Base-by-base conservation (phyloP, 2,329 filamentous ascomycete genomes). In the Diaporthe australafricana region DNA sequence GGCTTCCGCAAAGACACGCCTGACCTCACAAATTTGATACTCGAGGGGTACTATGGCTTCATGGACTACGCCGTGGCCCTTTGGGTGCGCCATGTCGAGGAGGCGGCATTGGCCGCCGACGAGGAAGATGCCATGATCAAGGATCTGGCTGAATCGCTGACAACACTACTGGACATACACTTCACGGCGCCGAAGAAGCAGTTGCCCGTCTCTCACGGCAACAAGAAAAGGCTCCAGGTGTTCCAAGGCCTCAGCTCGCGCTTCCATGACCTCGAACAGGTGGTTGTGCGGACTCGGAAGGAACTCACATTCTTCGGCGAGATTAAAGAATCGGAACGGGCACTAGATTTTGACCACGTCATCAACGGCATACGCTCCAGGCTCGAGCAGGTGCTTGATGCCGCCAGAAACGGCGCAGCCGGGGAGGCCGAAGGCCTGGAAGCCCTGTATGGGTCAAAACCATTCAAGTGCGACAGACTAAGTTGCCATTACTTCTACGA, bases 401-500 rank as follows among this genome's bases (percentile, higher is more conserved):
- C 11, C n/a, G 32, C 32, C 53, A 38, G 32, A 16, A 56, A 16
- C 6, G 53, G n/a, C 20, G 4, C 53, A 20, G 53, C n/a, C 9
- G 32, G 22, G 3, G 77, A 80, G 76, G 9, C 67, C 75, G 3
- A 65, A 38, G 38, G 3, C 16, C 30, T 76, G 20, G 53, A 72
- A 27, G 53, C 72, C 14, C 79, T 78, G 50, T 83, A 85, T 68
- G 82, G 83, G 8, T 22, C 74, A 2, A 79, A 78, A 6, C 72
- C 74, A 9, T 84, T 80, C 78, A 84, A 83, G 74, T 85, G 83
- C 70, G 76, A 77, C 0, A 79, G 77, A 42, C 73, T 80, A 35
- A 81, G 77, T n/a, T 85, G 83, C 73, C 79, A 75, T 42, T 83
- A 81, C 73, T 85, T 84, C 71, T 79, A 81, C 35, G 77, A 83